Percentiles rank a stretch among this genome's conserved stretches.
These are phyloP conservation scores for Solanum piurae DNA, from an alignment of 257 asterid genomes.

Conservation along the genomic window DNA sequence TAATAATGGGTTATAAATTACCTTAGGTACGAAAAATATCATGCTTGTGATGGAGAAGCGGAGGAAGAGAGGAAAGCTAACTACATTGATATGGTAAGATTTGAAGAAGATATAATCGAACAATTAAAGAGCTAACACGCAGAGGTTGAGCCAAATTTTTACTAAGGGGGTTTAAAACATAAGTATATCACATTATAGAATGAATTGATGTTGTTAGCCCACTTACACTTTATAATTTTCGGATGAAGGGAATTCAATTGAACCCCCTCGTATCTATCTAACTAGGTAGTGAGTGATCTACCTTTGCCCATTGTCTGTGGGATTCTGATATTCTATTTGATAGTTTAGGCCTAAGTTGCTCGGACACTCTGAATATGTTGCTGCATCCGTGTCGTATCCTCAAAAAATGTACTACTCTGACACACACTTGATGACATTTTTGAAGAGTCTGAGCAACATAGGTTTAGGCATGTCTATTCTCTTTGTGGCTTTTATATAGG, in stretches of 20 bases:
- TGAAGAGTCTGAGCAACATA: background rate
- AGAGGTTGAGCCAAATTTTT: background rate
- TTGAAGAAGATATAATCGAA: background rate
- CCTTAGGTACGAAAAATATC: slow-evolving; percentile 8
- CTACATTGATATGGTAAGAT: slow-evolving; percentile 10
- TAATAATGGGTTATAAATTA: background rate
- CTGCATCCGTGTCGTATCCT: background rate
- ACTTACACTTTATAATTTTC: background rate
- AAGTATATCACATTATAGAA: background rate
- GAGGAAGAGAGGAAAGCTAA: slow-evolving; percentile 12
- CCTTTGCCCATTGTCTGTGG: background rate
- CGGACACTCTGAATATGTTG: background rate
- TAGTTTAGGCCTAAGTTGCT: background rate
- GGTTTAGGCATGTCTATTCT: background rate
- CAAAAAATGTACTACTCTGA: background rate
- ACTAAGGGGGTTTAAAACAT: background rate
- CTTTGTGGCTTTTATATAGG: background rate
- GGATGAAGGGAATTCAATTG: background rate
- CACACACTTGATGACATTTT: background rate
- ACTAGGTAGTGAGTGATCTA: background rate
- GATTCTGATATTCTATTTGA: background rate
- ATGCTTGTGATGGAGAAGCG: background rate
- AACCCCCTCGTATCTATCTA: background rate
- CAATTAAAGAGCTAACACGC: background rate
- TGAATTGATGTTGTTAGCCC: background rate